Evolutionary conservation across 176 grass and related monocot species (phyloP).

Genomic region (Themeda triandra): DNA sequence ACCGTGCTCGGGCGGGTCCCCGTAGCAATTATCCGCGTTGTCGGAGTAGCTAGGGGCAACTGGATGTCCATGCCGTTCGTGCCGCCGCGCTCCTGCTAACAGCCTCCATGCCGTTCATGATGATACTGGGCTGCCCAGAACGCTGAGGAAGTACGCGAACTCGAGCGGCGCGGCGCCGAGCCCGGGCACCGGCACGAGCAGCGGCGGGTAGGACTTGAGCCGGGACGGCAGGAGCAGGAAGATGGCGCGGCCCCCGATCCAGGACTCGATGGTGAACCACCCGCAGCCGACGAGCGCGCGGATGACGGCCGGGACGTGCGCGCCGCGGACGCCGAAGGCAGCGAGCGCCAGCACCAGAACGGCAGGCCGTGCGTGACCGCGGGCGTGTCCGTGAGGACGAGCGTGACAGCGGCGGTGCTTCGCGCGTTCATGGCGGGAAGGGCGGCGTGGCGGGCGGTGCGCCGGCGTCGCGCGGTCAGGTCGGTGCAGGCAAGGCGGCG

Average conservation of each 20-base stretch:
- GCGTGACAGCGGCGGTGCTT: no score
- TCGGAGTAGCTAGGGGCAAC: no score
- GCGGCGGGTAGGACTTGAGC: conserved; percentile 45
- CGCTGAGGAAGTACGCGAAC: conserved; percentile 73
- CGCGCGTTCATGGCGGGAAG: no score
- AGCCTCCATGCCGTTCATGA: conserved; percentile 79
- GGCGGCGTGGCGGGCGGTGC: no score
- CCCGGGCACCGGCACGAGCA: conserved; percentile 47
- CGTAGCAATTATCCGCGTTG: no score
- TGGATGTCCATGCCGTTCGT: no score
- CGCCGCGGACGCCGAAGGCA: conserved; percentile 65
- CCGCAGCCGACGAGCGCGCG: conserved; percentile 84
- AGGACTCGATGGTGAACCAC: conserved; percentile 92
- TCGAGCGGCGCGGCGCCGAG: conserved; percentile 65
- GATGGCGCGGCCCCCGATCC: conserved; percentile 79
- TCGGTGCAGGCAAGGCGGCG: no score
- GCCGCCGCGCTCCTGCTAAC: no score
- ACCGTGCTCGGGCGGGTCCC: no score
- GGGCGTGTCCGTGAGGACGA: conserved; percentile 68
- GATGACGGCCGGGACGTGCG: conserved; percentile 77
- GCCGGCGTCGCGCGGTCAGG: no score
- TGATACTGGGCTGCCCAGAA: conserved; percentile 78
- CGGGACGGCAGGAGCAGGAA: conserved; percentile 65
- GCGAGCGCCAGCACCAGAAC: conserved; percentile 80
- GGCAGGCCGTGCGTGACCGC: conserved; percentile 67